Base-by-base conservation (phyloP, 106 monocot genomes). In the Vanilla planifolia region DNA sequence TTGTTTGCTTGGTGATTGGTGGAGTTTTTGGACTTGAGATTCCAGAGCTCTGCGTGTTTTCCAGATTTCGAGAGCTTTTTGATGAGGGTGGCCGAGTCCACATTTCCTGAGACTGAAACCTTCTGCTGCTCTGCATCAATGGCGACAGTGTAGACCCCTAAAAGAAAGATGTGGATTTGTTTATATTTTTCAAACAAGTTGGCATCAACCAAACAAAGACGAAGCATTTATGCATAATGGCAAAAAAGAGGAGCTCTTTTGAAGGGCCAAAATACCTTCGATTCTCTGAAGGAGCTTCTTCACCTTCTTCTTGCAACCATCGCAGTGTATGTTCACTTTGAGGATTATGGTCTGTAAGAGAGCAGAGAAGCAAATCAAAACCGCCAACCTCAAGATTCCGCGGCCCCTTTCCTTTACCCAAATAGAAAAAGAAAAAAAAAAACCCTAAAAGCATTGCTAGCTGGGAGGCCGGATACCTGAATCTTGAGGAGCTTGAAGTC, bases 21-120 rank as follows among this genome's bases (percentile, higher is more conserved):
- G 9, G 28, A 57, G 33, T 51, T 41, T 52, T 41, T 46, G 51
- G 62, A 15, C 50, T 75, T 75, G 28, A 73, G 66, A 60, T 70
- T 48, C 79, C 79, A 88, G 29, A 88, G 82, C 51, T 82, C 73
- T 43, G 88, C 88, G 62, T 88, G 88, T 64, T 88, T 88, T 39
- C 88, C 88, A 45, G 79, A 73, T 65, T 20, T 88, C 28, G 59
- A 51, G 35, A 88, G 76, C 69, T 67, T 75, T 64, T 77, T 77
- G 62, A 88, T 83, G 42, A 88, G 73, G 0, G 74, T 74, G 7
- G 63, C 76, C 32, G 88, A 69, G 50, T 83, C 79, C 29, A 88
- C 83, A 68, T 62, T 88, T 37, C 82, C 88, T 55, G 79, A 67
- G 27, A 83, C 79, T 21, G 79, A 74, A 47, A 88, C 88, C 73